Conservation (phyloP, 2,329 filamentous ascomycete species). For the Colletotrichum trifolii region DNA sequence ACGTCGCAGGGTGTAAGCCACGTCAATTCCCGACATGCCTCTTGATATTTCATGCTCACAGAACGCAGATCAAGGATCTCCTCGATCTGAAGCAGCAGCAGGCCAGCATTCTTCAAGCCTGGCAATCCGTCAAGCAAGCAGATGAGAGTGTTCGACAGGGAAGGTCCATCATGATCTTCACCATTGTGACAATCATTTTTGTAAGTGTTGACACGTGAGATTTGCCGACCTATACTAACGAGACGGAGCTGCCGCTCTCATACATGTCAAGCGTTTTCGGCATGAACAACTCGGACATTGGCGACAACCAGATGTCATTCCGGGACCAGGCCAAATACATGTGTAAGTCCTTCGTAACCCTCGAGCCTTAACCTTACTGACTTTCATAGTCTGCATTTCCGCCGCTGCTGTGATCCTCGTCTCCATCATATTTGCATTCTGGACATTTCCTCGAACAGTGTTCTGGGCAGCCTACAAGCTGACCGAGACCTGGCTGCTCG, state of each 20-base stretch:
- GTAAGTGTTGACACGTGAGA: conserved; percentile 42
- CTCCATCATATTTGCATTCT: conserved; percentile 35
- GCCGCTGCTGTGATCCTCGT: conserved; percentile 36
- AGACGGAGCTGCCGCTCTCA: conserved; percentile 47
- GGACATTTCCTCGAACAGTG: conserved; percentile 8
- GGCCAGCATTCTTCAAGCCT: conserved; percentile 56
- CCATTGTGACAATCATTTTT: conserved; percentile 58
- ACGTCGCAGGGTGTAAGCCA: conserved; percentile 39
- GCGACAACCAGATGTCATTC: conserved; percentile 37
- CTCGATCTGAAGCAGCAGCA: conserved; percentile 58
- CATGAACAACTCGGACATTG: conserved; percentile 48
- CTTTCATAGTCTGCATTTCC: conserved; percentile 34
- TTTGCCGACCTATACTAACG: not conserved
- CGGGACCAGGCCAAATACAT: conserved; percentile 38
- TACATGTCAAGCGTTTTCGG: conserved; percentile 53
- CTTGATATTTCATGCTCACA: no score
- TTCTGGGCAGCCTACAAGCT: conserved; percentile 8
- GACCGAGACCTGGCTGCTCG: not conserved
- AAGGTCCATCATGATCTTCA: conserved; percentile 58
- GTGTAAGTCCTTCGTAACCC: conserved; percentile 30
- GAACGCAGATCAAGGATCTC: conserved; percentile 47
- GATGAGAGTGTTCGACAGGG: conserved; percentile 55
- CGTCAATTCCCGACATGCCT: no score
- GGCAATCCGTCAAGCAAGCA: conserved; percentile 51
- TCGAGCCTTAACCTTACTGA: not conserved